phyloP scores from a whole-genome alignment of 2,329 filamentous ascomycete species.

The Conoideocrella luteorostrata region DNA sequence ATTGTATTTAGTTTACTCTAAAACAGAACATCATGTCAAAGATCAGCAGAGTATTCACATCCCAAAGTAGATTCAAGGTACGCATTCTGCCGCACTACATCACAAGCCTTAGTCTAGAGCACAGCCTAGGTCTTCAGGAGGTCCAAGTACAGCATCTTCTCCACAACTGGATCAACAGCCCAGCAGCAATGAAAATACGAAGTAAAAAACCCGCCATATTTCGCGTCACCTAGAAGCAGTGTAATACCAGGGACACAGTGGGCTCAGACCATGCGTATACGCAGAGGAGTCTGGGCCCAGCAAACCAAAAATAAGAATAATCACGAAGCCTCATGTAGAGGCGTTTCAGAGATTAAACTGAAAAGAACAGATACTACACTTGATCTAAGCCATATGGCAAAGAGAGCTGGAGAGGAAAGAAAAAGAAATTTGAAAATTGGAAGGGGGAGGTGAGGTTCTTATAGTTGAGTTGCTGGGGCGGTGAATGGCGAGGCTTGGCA shows the following conservation, averaged over 20 bases:
- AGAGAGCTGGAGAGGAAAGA: conserved; percentile 32
- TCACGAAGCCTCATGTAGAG: conserved; percentile 62
- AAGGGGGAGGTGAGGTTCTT: neutral
- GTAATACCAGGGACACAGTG: conserved; percentile 37
- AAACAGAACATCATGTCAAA: too few species aligned
- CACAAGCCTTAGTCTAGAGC: too few species aligned
- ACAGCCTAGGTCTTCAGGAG: too few species aligned
- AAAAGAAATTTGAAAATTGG: conserved; percentile 11
- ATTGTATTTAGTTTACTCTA: too few species aligned
- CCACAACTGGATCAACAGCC: neutral
- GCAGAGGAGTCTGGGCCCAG: conserved; percentile 26
- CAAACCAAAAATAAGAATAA: conserved; percentile 62
- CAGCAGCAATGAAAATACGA: conserved; percentile 26
- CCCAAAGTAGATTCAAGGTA: too few species aligned
- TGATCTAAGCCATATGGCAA: conserved; percentile 70
- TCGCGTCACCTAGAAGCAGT: conserved; percentile 36
- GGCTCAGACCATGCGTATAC: conserved; percentile 29
- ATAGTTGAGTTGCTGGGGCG: conserved; percentile 1
- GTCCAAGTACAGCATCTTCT: conserved; percentile 30
- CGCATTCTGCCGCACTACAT: too few species aligned
- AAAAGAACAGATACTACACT: conserved; percentile 96
- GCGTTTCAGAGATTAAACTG: conserved; percentile 92
- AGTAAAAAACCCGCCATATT: conserved; percentile 22
- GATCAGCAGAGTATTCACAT: too few species aligned
- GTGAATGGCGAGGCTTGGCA: neutral